Base-by-base conservation (phyloP, 177 flowering plant species). In the Vitis hybrid region DNA sequence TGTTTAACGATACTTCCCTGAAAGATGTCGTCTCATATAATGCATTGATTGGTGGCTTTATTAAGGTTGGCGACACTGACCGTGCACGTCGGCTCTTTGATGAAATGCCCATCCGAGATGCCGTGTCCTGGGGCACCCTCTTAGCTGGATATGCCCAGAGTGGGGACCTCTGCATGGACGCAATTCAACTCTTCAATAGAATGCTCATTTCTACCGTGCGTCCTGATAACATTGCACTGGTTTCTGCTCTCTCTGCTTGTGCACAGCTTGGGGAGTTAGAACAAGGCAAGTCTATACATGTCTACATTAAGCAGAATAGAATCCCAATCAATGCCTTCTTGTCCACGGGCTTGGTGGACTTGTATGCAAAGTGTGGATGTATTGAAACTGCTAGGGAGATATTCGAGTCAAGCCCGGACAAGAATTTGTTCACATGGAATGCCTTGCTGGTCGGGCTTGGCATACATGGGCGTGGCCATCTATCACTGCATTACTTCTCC, bases 281-380 rank as follows among this genome's bases (percentile, higher is more conserved):
- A 19, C 77, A 74, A 29, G 98, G 97, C 45, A 76, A 68, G 58
- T 29, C 5, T 13, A 74, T 91, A 31, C 94, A 88, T 62, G 67
- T 74, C 26, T 84, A 83, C 51, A 83, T 91, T 1, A 15, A 61
- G 15, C 60, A 57, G 15, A 82, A 80, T 6, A 26, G 76, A 58
- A 82, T 83, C 64, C 67, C 33, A 53, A 10, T 84, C 0, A 83
- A 84, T 70, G 66, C 74, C 5, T 89, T 76, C 73, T 70, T 93
- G 70, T 77, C 75, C 5, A 91, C 94, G 10, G 93, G 76, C 48
- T 77, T 93, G 75, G 92, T 93, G 21, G 91, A 93, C 70, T 73
- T 93, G 74, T 91, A 91, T 63, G 85, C 94, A 1, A 93, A 93
- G 70, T 91, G 97, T 69, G 98, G 98, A 8, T 80, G 78, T 64